Evolutionary conservation across 257 asterid species (phyloP), one percentile per base, ranked within the genome.

Genomic region (Scutellaria baicalensis): DNA sequence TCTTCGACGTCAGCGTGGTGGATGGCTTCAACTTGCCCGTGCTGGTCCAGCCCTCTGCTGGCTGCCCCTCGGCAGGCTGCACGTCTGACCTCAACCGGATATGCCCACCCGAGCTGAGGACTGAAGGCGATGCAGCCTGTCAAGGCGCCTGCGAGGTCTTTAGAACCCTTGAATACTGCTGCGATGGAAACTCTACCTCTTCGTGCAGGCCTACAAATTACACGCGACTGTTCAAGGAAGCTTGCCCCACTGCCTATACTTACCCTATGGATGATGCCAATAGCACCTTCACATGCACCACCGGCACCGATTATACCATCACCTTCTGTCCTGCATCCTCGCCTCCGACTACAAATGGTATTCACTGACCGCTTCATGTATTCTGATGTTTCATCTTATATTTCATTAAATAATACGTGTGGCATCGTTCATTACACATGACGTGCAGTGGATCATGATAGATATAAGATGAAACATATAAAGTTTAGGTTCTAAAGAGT

Each of bases 1-100:
- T 87, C 50, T 85, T 82, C 59, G 89, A 88, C 60, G 92, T 82
- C 44, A 85, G 95, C 74, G 82, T 85, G 10, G 92, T 88, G 1
- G 86, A 85, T 38, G 95, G 92, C 9, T 88, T 78, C 88, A 89
- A 89, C 69, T 61, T 89, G 38, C 96, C 91, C 6, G 55, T 89
- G 66, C n/a, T 80, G 56, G 90, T 87, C 1, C 89, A 83, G 17
- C 87, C 56, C 11, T 52, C 84, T 33, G 88, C 84, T 42, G 65
- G 76, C 14, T 89, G 96, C 42, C 67, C 63, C 5, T 58, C 86
- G 35, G 79, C 95, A 9, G 89, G 95, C 3, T 88, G 95, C 56
- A 43, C 21, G 9, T 81, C 71, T 33, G 95, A 88, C 21, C 20
- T 82, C 71, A 88, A 85, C 75, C 52, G 20, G 64, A 70, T 65